Evolutionary conservation across 176 grass and related monocot species (phyloP).

Genomic region (Triticum dicoccoides): DNA sequence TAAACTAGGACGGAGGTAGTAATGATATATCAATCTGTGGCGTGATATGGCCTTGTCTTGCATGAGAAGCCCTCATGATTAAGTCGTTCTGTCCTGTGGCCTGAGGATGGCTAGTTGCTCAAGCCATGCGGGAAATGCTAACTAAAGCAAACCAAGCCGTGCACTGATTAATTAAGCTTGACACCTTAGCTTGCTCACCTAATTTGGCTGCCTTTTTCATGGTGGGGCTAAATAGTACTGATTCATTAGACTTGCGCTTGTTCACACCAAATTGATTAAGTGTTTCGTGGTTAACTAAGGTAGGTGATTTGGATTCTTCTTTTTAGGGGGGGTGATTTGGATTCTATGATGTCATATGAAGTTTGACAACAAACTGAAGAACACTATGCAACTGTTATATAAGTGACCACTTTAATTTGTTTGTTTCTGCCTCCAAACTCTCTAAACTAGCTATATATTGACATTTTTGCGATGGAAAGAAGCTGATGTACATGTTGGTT

Average conservation of each 20-base stretch:
- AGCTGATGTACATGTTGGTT: not conserved
- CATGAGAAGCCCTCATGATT: conserved; percentile 35
- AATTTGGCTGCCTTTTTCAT: conserved; percentile 28
- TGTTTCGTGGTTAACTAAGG: not conserved
- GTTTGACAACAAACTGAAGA: not conserved
- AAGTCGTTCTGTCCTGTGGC: conserved; percentile 35
- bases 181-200: conserved; percentile 7
- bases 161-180: not conserved
- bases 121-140: conserved; percentile 33
- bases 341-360: not conserved
- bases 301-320: not conserved
- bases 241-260: not conserved
- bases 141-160: conserved; percentile 17
- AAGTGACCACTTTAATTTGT: not conserved
- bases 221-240: not conserved
- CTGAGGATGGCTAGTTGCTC: not conserved
- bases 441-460: not conserved
- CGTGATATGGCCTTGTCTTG: no score
- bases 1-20: no score
- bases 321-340: not conserved
- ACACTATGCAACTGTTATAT: not conserved
- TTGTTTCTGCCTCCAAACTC: not conserved
- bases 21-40: no score
- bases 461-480: not conserved
- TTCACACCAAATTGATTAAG: not conserved